Percentiles rank a stretch among this genome's conserved stretches.
phyloP scores from a whole-genome alignment of 2,329 filamentous ascomycete genomes.

The Lasiodiplodia theobromae region DNA sequence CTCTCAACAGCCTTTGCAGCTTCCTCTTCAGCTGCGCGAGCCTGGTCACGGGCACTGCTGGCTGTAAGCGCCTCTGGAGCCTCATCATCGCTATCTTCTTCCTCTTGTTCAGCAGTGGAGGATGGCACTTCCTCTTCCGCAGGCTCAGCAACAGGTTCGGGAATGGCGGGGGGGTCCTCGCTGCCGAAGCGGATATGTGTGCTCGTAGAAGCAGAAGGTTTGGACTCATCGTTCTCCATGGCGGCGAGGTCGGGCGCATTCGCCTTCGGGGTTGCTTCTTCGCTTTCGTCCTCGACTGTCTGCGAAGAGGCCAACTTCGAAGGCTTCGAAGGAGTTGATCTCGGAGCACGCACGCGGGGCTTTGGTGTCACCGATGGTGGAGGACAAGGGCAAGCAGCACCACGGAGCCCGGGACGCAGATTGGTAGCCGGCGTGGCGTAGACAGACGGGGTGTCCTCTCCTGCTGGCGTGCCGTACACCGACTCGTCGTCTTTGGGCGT shows the following conservation, averaged over 20 bases:
- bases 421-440: conserved; percentile 30
- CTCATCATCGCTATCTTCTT: conserved; percentile 41
- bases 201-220: background rate
- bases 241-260: background rate
- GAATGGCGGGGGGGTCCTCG: conserved; percentile 39
- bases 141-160: conserved; percentile 17
- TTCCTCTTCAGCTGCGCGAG: conserved; percentile 40
- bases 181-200: conserved; percentile 45
- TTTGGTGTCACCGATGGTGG: conserved; percentile 22
- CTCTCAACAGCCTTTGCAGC: conserved; percentile 41
- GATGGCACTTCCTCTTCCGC: conserved; percentile 1
- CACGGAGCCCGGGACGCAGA: conserved; percentile 8
- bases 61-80: conserved; percentile 48
- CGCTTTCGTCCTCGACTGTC: conserved; percentile 18
- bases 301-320: conserved; percentile 21
- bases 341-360: conserved; percentile 10
- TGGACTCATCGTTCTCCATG: background rate
- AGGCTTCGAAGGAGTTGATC: conserved; percentile 27
- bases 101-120: conserved; percentile 34
- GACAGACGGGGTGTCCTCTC: conserved; percentile 25
- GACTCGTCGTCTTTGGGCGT: conserved; percentile 14
- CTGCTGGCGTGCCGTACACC: conserved; percentile 27
- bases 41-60: conserved; percentile 40
- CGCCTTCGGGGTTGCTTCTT: conserved; percentile 18
- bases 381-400: conserved; percentile 10